Evolutionary conservation across 1,284 basidiomycete genomes (phyloP), one percentile per base, ranked within the genome.

Genomic region (Ustilago cynodontis): DNA sequence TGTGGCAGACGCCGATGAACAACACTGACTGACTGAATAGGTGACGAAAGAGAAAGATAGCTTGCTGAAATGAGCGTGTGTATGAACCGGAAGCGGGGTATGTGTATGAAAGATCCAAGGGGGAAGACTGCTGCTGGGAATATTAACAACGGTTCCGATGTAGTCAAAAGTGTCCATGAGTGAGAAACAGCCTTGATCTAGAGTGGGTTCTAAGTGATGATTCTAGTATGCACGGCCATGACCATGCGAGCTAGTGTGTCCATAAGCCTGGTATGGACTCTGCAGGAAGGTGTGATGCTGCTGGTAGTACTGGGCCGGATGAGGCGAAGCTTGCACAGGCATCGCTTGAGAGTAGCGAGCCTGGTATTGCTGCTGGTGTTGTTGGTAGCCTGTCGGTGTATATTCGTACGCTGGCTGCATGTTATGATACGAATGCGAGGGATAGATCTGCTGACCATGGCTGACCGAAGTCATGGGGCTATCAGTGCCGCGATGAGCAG

Each of bases 381-480:
- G 49, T 24, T 59, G 51, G 14, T 66, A 53, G 11, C 18, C 35
- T 20, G 54, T 24, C 3, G 45, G 47, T 11, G 65, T 33, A 13
- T 63, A 67, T 0, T 73, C 65, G 54, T 61, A 73, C 24, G 24
- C 59, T 1, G 69, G 70, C 49, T 63, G 57, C 16, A 64, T 16
- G 18, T 53, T 47, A 13, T 49, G 26, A 20, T 64, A 72, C 11
- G 51, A 43, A 16, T 75, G 67, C 8, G 55, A 60, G 9, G 67
- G 63, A 2, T 55, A 55, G 16, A 71, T 31, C 1, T 66, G 68
- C 11, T 76, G 68, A 16, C 16, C 57, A 37, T 76, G 73, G 57
- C 73, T 71, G 43, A 62, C 54, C 29, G 54, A 65, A 16, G 73
- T 76, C 64, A 65, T 68, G 14, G 73, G 73, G 26, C 64, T 71